These are phyloP conservation scores for Aspergillus nanangensis DNA, from an alignment of 495 filamentous ascomycete species.

Conservation along the genomic window DNA sequence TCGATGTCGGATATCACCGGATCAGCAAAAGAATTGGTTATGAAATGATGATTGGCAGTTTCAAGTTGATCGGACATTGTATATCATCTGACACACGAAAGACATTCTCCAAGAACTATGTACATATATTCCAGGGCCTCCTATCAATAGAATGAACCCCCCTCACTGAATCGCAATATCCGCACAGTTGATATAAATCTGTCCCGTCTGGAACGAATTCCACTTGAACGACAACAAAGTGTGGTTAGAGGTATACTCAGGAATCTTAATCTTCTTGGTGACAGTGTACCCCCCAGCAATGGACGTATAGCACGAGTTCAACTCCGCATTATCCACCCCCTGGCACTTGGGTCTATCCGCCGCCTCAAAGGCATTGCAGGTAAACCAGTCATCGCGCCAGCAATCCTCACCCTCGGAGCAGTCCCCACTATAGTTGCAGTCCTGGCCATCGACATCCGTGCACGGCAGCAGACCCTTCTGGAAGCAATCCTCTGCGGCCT, in stretches of 20 bases:
- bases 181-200: slow-evolving; percentile 52
- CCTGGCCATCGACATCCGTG: slow-evolving; percentile 48
- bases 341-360: slow-evolving; percentile 36
- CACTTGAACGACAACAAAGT: slow-evolving; percentile 51
- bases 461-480: slow-evolving; percentile 43
- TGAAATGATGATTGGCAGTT: too few relatives aligned
- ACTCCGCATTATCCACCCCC: slow-evolving; percentile 44
- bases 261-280: slow-evolving; percentile 50
- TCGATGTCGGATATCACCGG: not conserved
- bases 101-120: too few relatives aligned
- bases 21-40: too few relatives aligned
- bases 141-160: too few relatives aligned
- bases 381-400: slow-evolving; percentile 55
- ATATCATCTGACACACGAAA: too few relatives aligned
- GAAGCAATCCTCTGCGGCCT: slow-evolving; percentile 52
- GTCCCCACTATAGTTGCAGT: slow-evolving; percentile 48
- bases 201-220: slow-evolving; percentile 54
- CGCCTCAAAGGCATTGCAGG: slow-evolving; percentile 40
- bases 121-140: too few relatives aligned
- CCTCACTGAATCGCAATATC: slow-evolving; percentile 42
- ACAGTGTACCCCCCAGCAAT: slow-evolving; percentile 53
- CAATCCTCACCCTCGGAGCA: slow-evolving; percentile 42
- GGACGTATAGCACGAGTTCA: slow-evolving; percentile 45
- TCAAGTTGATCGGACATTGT: too few relatives aligned
- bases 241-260: slow-evolving; percentile 39